Percentiles rank a stretch among this genome's conserved stretches.
Conservation (phyloP, 768 basidiomycete species). For the Xanthoconium purpureum region DNA sequence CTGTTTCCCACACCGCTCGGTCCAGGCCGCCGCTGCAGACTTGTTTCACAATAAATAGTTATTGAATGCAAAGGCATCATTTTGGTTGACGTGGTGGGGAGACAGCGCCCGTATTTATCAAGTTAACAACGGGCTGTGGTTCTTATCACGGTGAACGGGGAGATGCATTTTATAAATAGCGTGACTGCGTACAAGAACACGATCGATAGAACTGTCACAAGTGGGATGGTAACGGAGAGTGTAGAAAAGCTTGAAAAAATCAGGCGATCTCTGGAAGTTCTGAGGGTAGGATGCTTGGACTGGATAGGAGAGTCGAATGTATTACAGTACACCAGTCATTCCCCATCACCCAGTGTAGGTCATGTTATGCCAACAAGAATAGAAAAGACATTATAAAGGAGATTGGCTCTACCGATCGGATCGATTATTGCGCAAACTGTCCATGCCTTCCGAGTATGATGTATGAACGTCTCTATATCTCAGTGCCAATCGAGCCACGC, state of each 20-base stretch:
- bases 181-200: constrained; percentile 3
- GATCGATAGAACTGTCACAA: not conserved
- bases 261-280: not conserved
- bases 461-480: constrained; percentile 14
- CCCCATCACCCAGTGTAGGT: not conserved
- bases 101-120: not conserved
- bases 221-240: not conserved
- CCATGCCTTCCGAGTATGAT: constrained; percentile 19
- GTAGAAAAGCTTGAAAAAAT: not conserved
- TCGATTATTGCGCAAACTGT: constrained; percentile 15
- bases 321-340: constrained; percentile 13
- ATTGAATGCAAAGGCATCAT: not conserved
- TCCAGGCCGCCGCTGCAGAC: not conserved
- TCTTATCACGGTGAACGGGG: not conserved
- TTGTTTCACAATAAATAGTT: not conserved
- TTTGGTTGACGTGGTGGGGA: not conserved
- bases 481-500: constrained; percentile 6
- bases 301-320: constrained; percentile 4
- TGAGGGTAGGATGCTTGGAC: not conserved
- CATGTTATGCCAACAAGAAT: constrained; percentile 9
- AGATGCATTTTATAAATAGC: constrained; percentile 1
- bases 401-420: constrained; percentile 20
- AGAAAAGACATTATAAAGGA: constrained; percentile 15
- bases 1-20: too few species aligned
- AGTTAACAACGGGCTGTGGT: not conserved